Evolutionary conservation across 2,329 filamentous ascomycete genomes (phyloP), one percentile per base, ranked within the genome.

Genomic region (Ceratocystis lukuohia): DNA sequence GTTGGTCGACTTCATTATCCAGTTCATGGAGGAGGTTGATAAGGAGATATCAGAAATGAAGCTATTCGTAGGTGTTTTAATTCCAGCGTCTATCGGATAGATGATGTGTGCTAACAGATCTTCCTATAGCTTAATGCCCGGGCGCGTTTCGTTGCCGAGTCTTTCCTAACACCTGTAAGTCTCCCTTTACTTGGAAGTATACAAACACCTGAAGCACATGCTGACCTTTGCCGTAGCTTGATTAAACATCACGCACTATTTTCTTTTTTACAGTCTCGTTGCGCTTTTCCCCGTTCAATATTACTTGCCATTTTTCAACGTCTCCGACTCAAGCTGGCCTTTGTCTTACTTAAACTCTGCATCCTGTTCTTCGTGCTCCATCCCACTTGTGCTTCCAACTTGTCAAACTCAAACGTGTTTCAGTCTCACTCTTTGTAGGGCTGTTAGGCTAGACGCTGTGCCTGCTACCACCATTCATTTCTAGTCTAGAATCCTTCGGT

Each of bases 1-100:
- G 80, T 82, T 99, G 71, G 95, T 99, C 44, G 94, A 99, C 76
- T 99, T 99, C 74, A 96, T 99, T 71, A 96, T 99, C 70, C 88
- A 97, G 74, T 99, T 99, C 74, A 97, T 99, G 93, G 93, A 99
- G 77, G 94, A 99, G 76, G 95, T 99, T 3, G 95, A 99, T 77
- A 99, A 99, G 82, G 94, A 99, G 77, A 99, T 99, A 68, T 97
- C 94, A 2, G 95, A 99, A 79, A 97, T 99, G 94, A 99, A 99
- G 83, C 88, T 99, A 73, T 99, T 99, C 77, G 93, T 96, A 83
- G 71, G 90, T 80, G 56, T 20, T 33, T 17, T 22, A 6, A 33
- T 12, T 7, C 25, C 28, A 6, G 5, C 25, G 4, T 25, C 22
- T 56, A 22, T 41, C 37, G 8, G 1, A 12, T 28, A 25, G 66